Evolutionary conservation across 305 asterid species (phyloP), one percentile per base, ranked within the genome.

Genomic region (Fraxinus baroniana): DNA sequence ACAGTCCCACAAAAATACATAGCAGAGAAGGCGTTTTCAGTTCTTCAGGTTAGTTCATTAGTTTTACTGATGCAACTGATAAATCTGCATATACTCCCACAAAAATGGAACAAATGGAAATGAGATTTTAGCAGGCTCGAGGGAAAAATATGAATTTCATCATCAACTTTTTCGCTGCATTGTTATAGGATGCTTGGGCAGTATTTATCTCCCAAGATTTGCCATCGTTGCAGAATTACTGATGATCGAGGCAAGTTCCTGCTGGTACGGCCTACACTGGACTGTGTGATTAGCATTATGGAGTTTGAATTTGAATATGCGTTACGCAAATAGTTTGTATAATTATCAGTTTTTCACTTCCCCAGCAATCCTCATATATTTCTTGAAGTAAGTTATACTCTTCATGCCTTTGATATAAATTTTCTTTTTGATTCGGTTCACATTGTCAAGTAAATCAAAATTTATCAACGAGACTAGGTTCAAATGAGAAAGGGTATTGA

Each of bases 171-270:
- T 75, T 68, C 4, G 79, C 73, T 8, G 24, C 52, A 6, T 72
- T 24, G 24, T 81, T 88, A 87, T 35, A 92, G 94, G 94, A 91
- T 85, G 92, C 94, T 18, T 92, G 97, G 97, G 87, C 89, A 80
- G 88, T 90, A 74, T 90, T 90, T 82, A 66, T 87, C 79, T 85
- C 93, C 46, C 88, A 84, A 80, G 92, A 88, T 80, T 89, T 81
- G 44, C 72, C 77, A 57, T 36, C 39, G 64, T 20, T 86, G 90
- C 86, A 66, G 57, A 60, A 8, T 36, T 49, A 79, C 55, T 17
- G 62, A 80, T 8, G 77, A 76, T 33, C 74, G 39, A 26, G 73
- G 73, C 35, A 10, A 26, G 35, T 26, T 22, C 20, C 9, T 68
- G 20, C 74, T 10, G 8, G 28, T 57, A 57, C 9, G 10, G 39